Evolutionary conservation across 768 basidiomycete genomes (phyloP).

Genomic region (Psilocybe subaeruginosa): DNA sequence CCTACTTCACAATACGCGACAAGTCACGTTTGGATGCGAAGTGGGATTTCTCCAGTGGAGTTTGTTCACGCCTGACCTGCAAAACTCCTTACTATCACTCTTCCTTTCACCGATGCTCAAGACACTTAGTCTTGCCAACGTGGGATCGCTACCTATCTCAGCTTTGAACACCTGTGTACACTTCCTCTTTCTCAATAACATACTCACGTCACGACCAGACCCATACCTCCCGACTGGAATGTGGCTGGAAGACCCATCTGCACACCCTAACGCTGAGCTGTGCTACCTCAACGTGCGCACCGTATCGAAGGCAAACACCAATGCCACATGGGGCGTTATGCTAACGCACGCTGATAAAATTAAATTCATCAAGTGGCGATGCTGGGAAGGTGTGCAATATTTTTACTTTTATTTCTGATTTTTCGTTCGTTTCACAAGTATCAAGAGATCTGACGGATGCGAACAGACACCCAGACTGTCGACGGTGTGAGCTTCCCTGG

Average conservation of each 20-base stretch:
- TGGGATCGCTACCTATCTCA: conserved; percentile 15
- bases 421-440: not conserved
- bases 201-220: conserved; percentile 3
- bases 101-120: conserved; percentile 12
- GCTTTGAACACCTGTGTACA: conserved; percentile 10
- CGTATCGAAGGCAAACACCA: conserved; percentile 16
- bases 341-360: conserved; percentile 12
- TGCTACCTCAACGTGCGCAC: conserved; percentile 20
- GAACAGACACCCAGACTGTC: conserved; percentile 6
- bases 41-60: conserved; percentile 22
- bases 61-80: conserved; percentile 9
- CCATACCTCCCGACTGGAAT: not conserved
- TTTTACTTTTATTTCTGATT: not conserved
- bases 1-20: conserved; percentile 7
- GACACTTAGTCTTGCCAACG: conserved; percentile 17
- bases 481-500: conserved; percentile 19
- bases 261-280: not conserved
- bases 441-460: not conserved
- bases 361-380: conserved; percentile 23
- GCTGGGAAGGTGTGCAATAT: conserved; percentile 20
- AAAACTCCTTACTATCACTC: conserved; percentile 11
- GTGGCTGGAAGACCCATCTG: not conserved
- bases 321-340: conserved; percentile 19
- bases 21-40: conserved; percentile 19
- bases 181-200: conserved; percentile 19